Base-by-base conservation (phyloP, 352 stramenopile species). In the Globisporangium megalacanthum region DNA sequence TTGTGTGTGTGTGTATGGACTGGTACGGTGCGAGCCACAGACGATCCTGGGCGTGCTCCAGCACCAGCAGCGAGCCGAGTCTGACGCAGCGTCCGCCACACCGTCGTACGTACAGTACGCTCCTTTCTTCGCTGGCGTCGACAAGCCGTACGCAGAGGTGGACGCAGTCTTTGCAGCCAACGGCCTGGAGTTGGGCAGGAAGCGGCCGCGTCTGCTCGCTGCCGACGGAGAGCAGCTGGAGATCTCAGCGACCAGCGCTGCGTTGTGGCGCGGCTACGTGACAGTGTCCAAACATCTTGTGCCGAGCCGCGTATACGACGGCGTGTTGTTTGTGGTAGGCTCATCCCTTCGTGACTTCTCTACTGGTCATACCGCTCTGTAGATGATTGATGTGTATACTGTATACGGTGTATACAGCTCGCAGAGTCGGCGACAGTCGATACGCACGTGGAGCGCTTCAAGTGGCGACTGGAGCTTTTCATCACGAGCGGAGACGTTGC, bases 371-470 rank as follows among this genome's bases (percentile, higher is more conserved):
- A 14, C 44, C 11, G 20, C 46, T 19, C 13, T 19, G 20, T 49
- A 75, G 58, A 61, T 69, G 41, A 66, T 73, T 46, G 68, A 75
- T 29, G 25, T 29, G 25, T 29, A 29, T 29, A 29, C 25, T 29
- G 25, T 29, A 29, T 29, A 29, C 25, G 25, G 1, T 29, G 25
- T 29, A 29, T 29, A 29, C 25, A 29, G 25, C 1, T 29, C 25
- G 25, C 25, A 29, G 25, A 29, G 25, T 4, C 4, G 29, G 58
- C 64, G 1, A 69, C 58, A 17, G 64, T 66, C 19, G 61, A 75
- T 53, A 74, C 64, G 10, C 54, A 72, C 4, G 64, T 77, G 8
- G 66, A 77, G 33, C 60, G 56, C 49, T 77, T 58, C 61, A 61
- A 22, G 25, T 77, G 13, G 69, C 73, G 31, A 61, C 66, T 45